Percentiles rank a stretch among this genome's conserved stretches.
Conservation (phyloP, 805 yeast genomes). For the Naumovozyma dairenensis region DNA sequence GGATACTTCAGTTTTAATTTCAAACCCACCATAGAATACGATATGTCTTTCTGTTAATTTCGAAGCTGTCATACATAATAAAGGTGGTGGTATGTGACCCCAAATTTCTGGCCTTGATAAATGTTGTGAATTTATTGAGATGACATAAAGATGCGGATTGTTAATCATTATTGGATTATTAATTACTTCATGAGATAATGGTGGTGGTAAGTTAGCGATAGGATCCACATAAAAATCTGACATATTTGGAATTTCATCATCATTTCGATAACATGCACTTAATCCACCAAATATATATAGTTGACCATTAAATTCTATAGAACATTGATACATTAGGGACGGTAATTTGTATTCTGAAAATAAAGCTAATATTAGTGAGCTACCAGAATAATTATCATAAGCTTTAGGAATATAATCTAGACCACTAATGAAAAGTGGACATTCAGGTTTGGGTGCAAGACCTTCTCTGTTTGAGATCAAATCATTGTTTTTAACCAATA, state of each 20-base stretch:
- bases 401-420: constrained; percentile 15
- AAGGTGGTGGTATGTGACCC: constrained; percentile 43
- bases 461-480: constrained; percentile 1
- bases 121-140: constrained; percentile 34
- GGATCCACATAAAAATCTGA: constrained; percentile 32
- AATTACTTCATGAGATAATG: constrained; percentile 34
- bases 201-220: constrained; percentile 36
- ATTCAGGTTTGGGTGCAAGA: constrained; percentile 1
- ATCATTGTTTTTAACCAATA: constrained; percentile 9
- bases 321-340: constrained; percentile 35
- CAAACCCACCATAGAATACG: constrained; percentile 64
- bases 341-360: constrained; percentile 35
- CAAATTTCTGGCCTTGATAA: constrained; percentile 25
- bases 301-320: constrained; percentile 32
- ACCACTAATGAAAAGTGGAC: constrained; percentile 21
- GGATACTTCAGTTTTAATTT: constrained; percentile 29
- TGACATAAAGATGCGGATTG: constrained; percentile 30
- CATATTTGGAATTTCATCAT: constrained; percentile 27
- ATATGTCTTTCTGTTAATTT: constrained; percentile 47
- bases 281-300: constrained; percentile 40
- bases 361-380: constrained; percentile 20
- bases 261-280: constrained; percentile 19
- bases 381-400: constrained; percentile 20
- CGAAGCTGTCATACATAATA: constrained; percentile 40
- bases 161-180: constrained; percentile 35